Evolutionary conservation across 139 green algal species (phyloP), one percentile per base, ranked within the genome.

Genomic region (Dunaliella sp.): DNA sequence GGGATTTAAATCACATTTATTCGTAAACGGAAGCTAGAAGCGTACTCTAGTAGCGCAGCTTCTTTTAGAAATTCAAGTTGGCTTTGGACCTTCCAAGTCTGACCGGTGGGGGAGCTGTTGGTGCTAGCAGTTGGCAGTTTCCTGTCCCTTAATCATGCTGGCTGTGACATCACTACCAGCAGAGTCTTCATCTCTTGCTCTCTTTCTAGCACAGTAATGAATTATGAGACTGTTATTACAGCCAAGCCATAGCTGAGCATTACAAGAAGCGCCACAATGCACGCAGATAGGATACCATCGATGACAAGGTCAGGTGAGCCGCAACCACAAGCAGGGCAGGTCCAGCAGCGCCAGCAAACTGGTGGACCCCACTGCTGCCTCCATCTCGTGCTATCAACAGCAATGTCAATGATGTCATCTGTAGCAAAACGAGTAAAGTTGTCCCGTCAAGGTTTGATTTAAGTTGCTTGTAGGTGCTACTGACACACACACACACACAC

Each of bases 321-420:
- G 95, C 95, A 33, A 96, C 79, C 0, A 85, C 77, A 76, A 98
- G 89, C 85, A 98, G 83, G 26, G 88, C 84, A 36, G 92, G 84
- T 24, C 95, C 95, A 25, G 85, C 80, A 0, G 75, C 83, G 7
- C 84, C 88, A 33, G 90, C 86, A 0, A 85, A 74, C 30, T 81
- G 77, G 28, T 85, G 77, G 38, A 85, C 48, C 32, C 83, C 30
- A n/a, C 59, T 28, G 58, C 57, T 22, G 75, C 86, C 72, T 35
- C 91, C 90, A 92, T 93, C 90, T 85, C 88, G 89, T 1, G 84
- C 85, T n/a, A 90, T 32, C 28, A 95, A 84, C 81, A 96, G 88
- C 83, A 95, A 37, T n/a, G 86, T 92, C 25, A 95, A 83, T 7
- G 88, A 88, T 28, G 72, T 58, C 94, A 98, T 95, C 88, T 97